Conservation (phyloP, 2,329 filamentous ascomycete genomes). For the Coccinonectria pachysandricola region DNA sequence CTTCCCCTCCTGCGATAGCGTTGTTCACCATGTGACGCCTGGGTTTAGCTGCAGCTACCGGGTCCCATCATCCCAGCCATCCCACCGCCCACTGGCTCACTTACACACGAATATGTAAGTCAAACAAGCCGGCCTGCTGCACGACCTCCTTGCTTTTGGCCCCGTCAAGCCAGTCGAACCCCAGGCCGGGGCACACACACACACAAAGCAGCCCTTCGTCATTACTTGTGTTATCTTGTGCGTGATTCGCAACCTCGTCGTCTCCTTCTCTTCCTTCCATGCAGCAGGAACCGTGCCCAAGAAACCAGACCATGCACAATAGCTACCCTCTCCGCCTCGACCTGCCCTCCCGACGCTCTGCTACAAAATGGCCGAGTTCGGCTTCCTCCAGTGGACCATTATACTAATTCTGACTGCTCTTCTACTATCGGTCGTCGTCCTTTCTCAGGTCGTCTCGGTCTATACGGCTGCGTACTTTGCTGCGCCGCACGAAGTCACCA, state of each 20-base stretch:
- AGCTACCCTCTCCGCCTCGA: slow-evolving; percentile 17
- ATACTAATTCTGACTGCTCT: slow-evolving; percentile 49
- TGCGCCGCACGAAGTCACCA: slow-evolving; percentile 47
- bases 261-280: slow-evolving; percentile 8
- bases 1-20: no score
- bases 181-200: background rate
- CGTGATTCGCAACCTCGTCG: slow-evolving; percentile 5
- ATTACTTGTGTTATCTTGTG: slow-evolving; percentile 12
- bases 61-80: background rate
- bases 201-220: slow-evolving; percentile 16
- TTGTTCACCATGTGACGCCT: background rate
- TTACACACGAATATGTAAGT: background rate
- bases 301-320: slow-evolving; percentile 19
- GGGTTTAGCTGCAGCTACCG: background rate
- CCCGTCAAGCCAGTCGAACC: no score
- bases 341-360: slow-evolving; percentile 18
- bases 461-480: slow-evolving; percentile 46
- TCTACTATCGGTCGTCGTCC: slow-evolving; percentile 43
- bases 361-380: slow-evolving; percentile 39
- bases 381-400: slow-evolving; percentile 45
- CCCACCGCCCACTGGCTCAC: background rate
- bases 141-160: no score
- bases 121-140: no score
- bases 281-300: no score
- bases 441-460: slow-evolving; percentile 39